phyloP scores from a whole-genome alignment of 108 stramenopile genomes.

The Licmophora abbreviata region DNA sequence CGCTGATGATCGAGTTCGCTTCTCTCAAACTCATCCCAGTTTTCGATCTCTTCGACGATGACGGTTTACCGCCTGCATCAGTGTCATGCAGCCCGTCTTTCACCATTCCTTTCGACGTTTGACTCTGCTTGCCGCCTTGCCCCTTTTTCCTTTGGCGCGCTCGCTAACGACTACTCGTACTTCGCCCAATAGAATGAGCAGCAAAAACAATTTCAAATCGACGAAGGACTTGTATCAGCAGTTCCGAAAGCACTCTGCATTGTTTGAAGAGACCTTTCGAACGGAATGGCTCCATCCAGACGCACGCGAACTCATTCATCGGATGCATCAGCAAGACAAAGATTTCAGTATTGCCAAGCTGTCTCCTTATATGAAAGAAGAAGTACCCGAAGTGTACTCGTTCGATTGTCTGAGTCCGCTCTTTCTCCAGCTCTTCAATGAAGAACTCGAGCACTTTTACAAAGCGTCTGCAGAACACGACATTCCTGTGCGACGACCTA shows the following conservation, averaged over 20 bases:
- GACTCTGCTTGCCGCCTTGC: no score
- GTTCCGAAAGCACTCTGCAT: slow-evolving; percentile 5
- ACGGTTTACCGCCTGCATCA: no score
- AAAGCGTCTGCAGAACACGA: slow-evolving; percentile 7
- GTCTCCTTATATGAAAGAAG: slow-evolving; percentile 1
- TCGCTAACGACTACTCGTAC: no score
- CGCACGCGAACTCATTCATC: not conserved
- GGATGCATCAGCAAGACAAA: not conserved
- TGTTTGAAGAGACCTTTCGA: slow-evolving; percentile 7
- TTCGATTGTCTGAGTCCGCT: slow-evolving; percentile 1
- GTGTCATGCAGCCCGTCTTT: no score
- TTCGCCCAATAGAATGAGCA: no score
- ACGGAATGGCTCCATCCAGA: slow-evolving; percentile 10
- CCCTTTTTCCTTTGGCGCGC: no score
- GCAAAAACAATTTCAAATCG: no score
- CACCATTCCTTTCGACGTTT: no score
- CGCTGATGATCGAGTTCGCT: no score
- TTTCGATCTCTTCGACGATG: no score
- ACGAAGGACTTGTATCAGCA: slow-evolving; percentile 3
- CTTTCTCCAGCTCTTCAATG: slow-evolving; percentile 10
- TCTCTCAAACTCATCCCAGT: no score
- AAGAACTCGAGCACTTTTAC: slow-evolving; percentile 15
- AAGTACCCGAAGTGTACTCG: slow-evolving; percentile 8
- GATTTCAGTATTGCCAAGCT: not conserved
- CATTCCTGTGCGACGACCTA: slow-evolving; percentile 24